These are phyloP conservation scores for Pulveroboletus sp. DNA, from an alignment of 768 basidiomycete genomes.

Conservation along the genomic window DNA sequence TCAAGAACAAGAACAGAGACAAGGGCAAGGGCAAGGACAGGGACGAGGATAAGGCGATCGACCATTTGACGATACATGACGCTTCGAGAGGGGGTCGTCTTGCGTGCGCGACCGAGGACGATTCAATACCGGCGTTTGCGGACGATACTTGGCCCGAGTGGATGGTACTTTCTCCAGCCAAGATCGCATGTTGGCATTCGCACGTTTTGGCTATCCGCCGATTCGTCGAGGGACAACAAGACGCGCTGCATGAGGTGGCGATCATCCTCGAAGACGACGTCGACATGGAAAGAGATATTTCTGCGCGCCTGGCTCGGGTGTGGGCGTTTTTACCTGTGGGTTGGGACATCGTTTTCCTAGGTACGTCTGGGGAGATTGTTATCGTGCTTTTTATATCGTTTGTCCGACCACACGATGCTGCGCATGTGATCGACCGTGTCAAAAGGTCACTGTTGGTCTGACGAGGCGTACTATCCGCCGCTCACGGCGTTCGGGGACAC, in stretches of 20 bases:
- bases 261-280: slow-evolving; percentile 77
- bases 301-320: slow-evolving; percentile 35
- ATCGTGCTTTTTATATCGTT: background rate
- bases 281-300: slow-evolving; percentile 67
- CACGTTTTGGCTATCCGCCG: slow-evolving; percentile 50
- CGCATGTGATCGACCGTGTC: background rate
- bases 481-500: slow-evolving; percentile 17
- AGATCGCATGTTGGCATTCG: slow-evolving; percentile 71
- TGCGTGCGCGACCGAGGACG: slow-evolving; percentile 42
- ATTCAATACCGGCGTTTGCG: slow-evolving; percentile 33
- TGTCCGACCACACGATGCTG: background rate
- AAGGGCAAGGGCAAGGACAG: too few relatives aligned
- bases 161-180: slow-evolving; percentile 50
- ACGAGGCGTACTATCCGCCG: slow-evolving; percentile 50
- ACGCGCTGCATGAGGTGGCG: slow-evolving; percentile 28
- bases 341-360: slow-evolving; percentile 75
- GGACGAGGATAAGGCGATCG: background rate
- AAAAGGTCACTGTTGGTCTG: slow-evolving; percentile 76
- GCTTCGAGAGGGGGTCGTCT: slow-evolving; percentile 12
- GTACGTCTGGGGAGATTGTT: slow-evolving; percentile 30
- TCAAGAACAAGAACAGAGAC: too few relatives aligned
- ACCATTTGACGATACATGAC: background rate
- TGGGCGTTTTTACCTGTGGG: slow-evolving; percentile 52
- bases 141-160: slow-evolving; percentile 37
- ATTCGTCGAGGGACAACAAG: slow-evolving; percentile 33